Base-by-base conservation (phyloP, 2,329 filamentous ascomycete genomes). In the Ceratocystiopsis sp. region DNA sequence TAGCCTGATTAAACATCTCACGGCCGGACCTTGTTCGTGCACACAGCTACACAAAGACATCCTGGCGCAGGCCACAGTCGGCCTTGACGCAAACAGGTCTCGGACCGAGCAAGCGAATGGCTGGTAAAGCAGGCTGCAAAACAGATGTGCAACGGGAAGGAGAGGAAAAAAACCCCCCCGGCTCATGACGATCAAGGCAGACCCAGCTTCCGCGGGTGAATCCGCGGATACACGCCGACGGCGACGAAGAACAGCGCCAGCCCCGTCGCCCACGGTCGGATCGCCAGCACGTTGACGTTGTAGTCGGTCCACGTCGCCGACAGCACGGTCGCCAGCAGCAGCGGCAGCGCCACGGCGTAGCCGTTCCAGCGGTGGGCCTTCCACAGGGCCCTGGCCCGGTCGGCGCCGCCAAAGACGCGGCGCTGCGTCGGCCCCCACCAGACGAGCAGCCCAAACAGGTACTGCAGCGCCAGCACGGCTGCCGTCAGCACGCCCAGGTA, bases 351-450 rank as follows among this genome's bases (percentile, higher is more conserved):
- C 9, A 75, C 34, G 19, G 21, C 50, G 57, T 98, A 96, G 2
- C 89, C 91, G 18, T 68, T 71, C 43, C 72, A 62, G 29, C 89
- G 75, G 59, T 96, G 91, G 54, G 87, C 94, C 62, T 93, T 95
- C 69, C 89, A 96, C 37, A 94, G 59, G 19, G 68, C 68, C 69
- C 87, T 93, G 17, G 86, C 89, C 3, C 76, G 77, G 21, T 84
- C 78, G 7, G 87, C 86, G 52, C 87, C 89, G 1, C 93, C 55
- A 16, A 14, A 14, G 6, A 87, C 87, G 53, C 89, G 93, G 1
- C 93, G 53, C 10, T 35, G 18, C 1, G 57, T 55, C 0, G 87
- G 87, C 3, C 73, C 65, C 46, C 76, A 84, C 66, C 80, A 95
- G 63, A 91, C 84, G 32, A 84, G 81, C 49, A 93, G 73, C 15